Base-by-base conservation (phyloP, 176 grass and related monocot genomes). In the Aegilops sharonensis region DNA sequence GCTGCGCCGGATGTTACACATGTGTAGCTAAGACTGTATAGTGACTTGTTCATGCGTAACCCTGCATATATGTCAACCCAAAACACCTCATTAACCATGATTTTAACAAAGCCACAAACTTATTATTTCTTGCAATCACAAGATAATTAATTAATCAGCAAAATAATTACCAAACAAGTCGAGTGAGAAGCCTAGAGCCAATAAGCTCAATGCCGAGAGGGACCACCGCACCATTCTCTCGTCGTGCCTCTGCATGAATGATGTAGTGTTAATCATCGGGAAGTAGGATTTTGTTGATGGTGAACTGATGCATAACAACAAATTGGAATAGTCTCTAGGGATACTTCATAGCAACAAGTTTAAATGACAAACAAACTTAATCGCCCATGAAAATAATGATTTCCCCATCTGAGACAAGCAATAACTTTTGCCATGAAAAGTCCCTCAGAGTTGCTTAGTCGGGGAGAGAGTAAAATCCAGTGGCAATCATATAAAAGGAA, bases 11-110 rank as follows among this genome's bases (percentile, higher is more conserved):
- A 63, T 18, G 95, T 95, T 20, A 95, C 64, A 6, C 85, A 93
- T 27, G 95, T 88, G 59, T 97, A 97, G 77, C 95, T 97, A 34
- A 91, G 67, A 31, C 89, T 90, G 77, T 95, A 97, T 50, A 97
- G 31, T 9, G 91, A 91, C 80, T 97, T 97, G 72, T 97, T 97
- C 91, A 97, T 85, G 5, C 17, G 87, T 21, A 97, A 21, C 27
- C 95, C 95, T 97, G 52, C 24, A 71, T 52, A 13, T 5, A 23
- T 60, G 10, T 64, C 59, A 36, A 36, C 21, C 10, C 2, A 1
- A 12, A 56, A 42, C 18, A 66, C 7, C 18, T 31, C 0, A 4
- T 50, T 54, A 21, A 7, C 9, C 40, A 68, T 18, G 8, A 3
- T 21, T 31, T 9, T 36, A 1, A 31, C 8, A 68, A 62, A 62